phyloP scores from a whole-genome alignment of 331 rosid species.

The Saraca asoca region DNA sequence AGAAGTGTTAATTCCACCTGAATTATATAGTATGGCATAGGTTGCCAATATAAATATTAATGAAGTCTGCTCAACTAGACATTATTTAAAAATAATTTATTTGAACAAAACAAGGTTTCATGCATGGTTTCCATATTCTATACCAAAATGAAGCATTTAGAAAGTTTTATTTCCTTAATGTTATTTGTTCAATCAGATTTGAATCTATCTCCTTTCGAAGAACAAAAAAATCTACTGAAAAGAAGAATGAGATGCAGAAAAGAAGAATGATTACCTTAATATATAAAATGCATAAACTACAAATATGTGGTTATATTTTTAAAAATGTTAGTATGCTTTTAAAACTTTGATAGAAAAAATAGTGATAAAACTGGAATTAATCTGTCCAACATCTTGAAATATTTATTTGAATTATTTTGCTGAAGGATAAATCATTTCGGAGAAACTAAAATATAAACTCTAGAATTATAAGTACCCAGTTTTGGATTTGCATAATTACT shows the following conservation, averaged over 20 bases:
- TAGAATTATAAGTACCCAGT: too few species aligned
- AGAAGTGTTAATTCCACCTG: too few species aligned
- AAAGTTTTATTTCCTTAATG: conserved; percentile 28
- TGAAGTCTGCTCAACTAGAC: conserved; percentile 17
- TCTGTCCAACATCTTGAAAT: not conserved
- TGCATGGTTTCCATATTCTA: conserved; percentile 11
- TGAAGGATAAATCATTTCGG: too few species aligned
- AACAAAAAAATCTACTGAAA: conserved; percentile 57
- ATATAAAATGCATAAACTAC: too few species aligned
- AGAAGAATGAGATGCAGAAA: conserved; percentile 70
- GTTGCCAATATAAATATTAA: not conserved
- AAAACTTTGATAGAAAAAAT: not conserved
- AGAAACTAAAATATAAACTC: not conserved
- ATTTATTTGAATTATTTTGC: too few species aligned
- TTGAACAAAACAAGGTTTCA: conserved; percentile 20
- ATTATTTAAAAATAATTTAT: conserved; percentile 19
- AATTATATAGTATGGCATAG: not conserved
- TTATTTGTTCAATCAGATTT: conserved; percentile 54
- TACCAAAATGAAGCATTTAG: conserved; percentile 14
- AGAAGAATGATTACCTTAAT: conserved; percentile 13
- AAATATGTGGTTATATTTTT: too few species aligned
- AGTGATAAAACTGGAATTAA: not conserved
- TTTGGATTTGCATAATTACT: not conserved
- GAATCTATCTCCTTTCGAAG: conserved; percentile 70
- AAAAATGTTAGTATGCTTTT: too few species aligned